Percentiles rank a stretch among this genome's conserved stretches.
Conservation (phyloP, 116 monocot genomes). For the Papilionanthe hybrid region DNA sequence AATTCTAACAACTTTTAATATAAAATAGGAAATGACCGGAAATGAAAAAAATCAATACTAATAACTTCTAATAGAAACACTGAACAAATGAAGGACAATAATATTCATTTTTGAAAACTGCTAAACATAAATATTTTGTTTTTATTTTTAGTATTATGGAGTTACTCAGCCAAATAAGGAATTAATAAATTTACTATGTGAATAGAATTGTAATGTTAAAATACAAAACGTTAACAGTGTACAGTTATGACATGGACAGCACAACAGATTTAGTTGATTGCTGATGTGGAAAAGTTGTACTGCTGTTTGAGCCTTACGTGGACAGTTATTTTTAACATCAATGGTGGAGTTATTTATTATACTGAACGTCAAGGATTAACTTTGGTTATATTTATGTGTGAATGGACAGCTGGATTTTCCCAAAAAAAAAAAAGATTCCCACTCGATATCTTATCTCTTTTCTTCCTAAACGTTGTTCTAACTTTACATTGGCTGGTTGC, state of each 20-base stretch:
- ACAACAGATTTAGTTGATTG: neutral
- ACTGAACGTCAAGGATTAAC: neutral
- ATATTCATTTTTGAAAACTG: neutral
- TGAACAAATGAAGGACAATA: neutral
- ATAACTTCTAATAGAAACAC: neutral
- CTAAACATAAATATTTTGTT: neutral
- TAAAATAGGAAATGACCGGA: too few species aligned
- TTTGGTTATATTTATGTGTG: neutral
- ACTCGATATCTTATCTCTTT: neutral
- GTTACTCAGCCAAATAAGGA: neutral
- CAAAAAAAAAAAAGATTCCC: neutral
- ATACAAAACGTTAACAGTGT: neutral
- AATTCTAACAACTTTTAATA: too few species aligned
- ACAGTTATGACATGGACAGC: neutral
- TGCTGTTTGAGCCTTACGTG: too few species aligned
- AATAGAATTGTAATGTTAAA: neutral
- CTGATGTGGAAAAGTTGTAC: neutral
- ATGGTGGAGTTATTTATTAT: neutral
- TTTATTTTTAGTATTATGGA: neutral
- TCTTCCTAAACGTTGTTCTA: neutral
- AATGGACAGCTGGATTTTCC: neutral
- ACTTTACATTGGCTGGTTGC: neutral
- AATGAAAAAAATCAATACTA: too few species aligned
- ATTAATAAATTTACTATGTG: neutral
- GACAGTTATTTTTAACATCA: neutral